Conservation (phyloP, 2,329 filamentous ascomycete genomes). For the Helminthosporium solani region DNA sequence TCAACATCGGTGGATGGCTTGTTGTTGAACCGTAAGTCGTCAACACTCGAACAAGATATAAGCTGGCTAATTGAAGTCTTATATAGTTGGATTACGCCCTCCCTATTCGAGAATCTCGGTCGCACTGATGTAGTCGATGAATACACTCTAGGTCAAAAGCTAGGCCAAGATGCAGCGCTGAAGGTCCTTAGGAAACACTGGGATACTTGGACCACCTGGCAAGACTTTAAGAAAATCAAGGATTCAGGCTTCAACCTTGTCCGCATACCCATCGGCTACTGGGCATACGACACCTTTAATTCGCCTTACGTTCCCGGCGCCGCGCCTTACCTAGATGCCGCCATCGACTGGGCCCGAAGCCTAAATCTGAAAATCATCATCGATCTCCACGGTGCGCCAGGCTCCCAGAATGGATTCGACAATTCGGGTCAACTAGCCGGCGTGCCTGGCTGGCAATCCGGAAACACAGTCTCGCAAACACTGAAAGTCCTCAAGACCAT, state of each 20-base stretch:
- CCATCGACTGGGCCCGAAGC: conserved; percentile 57
- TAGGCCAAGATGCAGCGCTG: conserved; percentile 50
- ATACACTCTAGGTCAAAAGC: conserved; percentile 52
- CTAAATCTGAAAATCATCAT: conserved; percentile 59
- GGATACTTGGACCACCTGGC: conserved; percentile 52
- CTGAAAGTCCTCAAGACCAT: conserved; percentile 59
- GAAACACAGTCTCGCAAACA: conserved; percentile 52
- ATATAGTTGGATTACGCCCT: conserved; percentile 58
- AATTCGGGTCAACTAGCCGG: conserved; percentile 57
- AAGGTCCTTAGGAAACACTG: conserved; percentile 51
- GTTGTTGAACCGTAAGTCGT: conserved; percentile 47
- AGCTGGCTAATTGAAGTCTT: not conserved
- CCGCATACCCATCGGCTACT: conserved; percentile 60
- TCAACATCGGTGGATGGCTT: conserved; percentile 55
- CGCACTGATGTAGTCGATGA: conserved; percentile 50
- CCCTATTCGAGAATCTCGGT: conserved; percentile 49
- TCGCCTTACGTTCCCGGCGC: conserved; percentile 56
- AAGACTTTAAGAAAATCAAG: conserved; percentile 59
- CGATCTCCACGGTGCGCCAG: conserved; percentile 59
- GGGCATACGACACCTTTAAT: conserved; percentile 56
- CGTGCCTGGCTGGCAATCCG: conserved; percentile 49
- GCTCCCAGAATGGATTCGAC: conserved; percentile 63
- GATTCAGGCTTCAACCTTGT: conserved; percentile 60
- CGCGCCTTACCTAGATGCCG: conserved; percentile 55
- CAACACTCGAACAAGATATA: not conserved